Evolutionary conservation across 1,284 basidiomycete genomes (phyloP).

Genomic region (Pascua sp.): DNA sequence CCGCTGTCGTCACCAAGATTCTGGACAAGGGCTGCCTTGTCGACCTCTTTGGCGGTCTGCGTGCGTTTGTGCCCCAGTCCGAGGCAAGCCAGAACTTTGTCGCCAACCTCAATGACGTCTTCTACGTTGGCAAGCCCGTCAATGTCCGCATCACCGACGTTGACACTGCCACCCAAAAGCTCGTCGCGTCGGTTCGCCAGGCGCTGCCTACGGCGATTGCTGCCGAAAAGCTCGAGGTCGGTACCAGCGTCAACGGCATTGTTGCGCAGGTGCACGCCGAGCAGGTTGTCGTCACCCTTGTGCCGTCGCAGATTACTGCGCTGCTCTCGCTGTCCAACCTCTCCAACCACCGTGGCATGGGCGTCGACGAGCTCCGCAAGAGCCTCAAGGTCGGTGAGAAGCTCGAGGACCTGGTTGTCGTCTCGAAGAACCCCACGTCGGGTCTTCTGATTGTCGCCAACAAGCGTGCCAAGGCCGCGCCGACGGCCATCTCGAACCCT

Average conservation of each 20-base stretch:
- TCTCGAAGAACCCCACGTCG: constrained; percentile 84
- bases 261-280: constrained; percentile 78
- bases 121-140: constrained; percentile 76
- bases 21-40: constrained; percentile 74
- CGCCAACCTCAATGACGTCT: constrained; percentile 65
- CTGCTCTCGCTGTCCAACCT: constrained; percentile 81
- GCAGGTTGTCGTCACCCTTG: constrained; percentile 69
- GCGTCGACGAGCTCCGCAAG: constrained; percentile 66
- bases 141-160: constrained; percentile 80
- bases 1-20: constrained; percentile 79
- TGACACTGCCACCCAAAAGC: constrained; percentile 61
- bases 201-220: constrained; percentile 60
- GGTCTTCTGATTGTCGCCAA: constrained; percentile 78
- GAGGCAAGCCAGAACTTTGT: constrained; percentile 72
- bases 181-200: constrained; percentile 85
- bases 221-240: constrained; percentile 70
- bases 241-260: constrained; percentile 66
- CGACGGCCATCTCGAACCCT: constrained; percentile 52
- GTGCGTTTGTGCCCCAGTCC: constrained; percentile 73
- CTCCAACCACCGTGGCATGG: constrained; percentile 70
- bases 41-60: constrained; percentile 86
- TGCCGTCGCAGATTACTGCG: constrained; percentile 69
- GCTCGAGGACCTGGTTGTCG: constrained; percentile 75
- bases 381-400: constrained; percentile 68
- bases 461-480: constrained; percentile 46